Conservation (phyloP, 176 grass and related monocot genomes). For the Zoysia japonica region DNA sequence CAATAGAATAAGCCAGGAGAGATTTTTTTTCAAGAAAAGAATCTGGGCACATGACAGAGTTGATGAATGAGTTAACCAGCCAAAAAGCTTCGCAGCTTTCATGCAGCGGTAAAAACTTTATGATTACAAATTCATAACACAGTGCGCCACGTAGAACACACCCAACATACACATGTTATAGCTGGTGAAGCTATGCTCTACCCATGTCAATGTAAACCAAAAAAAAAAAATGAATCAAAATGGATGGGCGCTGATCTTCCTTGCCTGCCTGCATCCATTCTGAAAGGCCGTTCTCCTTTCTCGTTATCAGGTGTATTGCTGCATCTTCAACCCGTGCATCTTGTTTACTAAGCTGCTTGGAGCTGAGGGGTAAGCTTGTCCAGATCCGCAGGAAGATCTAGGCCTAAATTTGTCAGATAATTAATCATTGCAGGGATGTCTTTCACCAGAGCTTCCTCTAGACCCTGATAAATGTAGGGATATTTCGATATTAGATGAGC, state of each 20-base stretch:
- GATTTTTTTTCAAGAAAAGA: too few relatives aligned
- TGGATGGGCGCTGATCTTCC: background rate
- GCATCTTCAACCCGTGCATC: background rate
- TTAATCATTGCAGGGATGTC: slow-evolving; percentile 58
- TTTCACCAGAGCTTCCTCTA: slow-evolving; percentile 60
- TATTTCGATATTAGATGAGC: slow-evolving; percentile 24
- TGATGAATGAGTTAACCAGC: too few relatives aligned
- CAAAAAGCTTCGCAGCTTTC: too few relatives aligned
- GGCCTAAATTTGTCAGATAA: slow-evolving; percentile 49
- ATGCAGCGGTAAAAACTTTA: too few relatives aligned
- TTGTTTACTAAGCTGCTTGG: slow-evolving; percentile 33
- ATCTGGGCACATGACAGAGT: too few relatives aligned
- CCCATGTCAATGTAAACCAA: background rate
- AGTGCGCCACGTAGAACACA: background rate
- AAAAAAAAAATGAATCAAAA: slow-evolving; percentile 2
- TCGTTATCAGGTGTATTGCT: background rate
- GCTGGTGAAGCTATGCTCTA: background rate
- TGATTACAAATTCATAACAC: too few relatives aligned
- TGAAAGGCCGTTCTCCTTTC: background rate
- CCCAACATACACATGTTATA: background rate
- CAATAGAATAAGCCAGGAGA: too few relatives aligned
- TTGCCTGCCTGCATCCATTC: background rate
- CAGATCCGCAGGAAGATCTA: slow-evolving; percentile 57
- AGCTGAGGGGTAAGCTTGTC: slow-evolving; percentile 49
- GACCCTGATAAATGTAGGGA: slow-evolving; percentile 40